Evolutionary conservation across 495 filamentous ascomycete genomes (phyloP), one percentile per base, ranked within the genome.

Genomic region (Aspergillus campestris): DNA sequence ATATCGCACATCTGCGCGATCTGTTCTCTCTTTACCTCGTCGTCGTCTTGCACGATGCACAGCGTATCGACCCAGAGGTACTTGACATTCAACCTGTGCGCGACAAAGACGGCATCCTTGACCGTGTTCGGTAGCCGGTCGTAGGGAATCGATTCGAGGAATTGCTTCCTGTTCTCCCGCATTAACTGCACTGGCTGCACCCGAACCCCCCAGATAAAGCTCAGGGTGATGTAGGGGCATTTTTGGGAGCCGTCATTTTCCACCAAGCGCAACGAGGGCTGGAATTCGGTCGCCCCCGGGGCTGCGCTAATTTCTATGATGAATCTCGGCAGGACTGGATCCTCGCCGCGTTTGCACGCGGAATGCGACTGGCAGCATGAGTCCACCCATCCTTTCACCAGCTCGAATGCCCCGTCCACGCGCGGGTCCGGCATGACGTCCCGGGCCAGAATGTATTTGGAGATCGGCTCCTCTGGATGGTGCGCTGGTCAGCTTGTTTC

Each of bases 31-130:
- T 52, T 53, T 9, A 11, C 33, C 38, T 53, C 51, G 34, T 40
- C 38, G 8, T 34, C 18, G 35, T 53, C 42, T 47, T 53, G 51
- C 6, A 53, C 31, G 14, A 53, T 53, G 32, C 51, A 53, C 0
- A 53, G 34, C 3, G 51, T 40, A 29, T 53, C 50, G 10, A 53
- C 40, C 51, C 51, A 53, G 13, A 53, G 10, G 33, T 47, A 53
- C 9, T 31, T 41, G 12, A 52, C 12, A 10, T 35, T 29, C 15
- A 53, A 49, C 15, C 29, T 31, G 15, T 48, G 40, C 7, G 49
- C 42, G 7, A 52, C 34, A 10, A 10, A 31, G 24, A 53, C 42
- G 38, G 48, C 40, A 34, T 53, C 51, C 24, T 34, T 33, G 27
- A 53, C 31, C 10, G 51, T 53, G 12, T 37, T 31, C 12, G 51